These are phyloP conservation scores for Globisporangium emineosum DNA, from an alignment of 352 stramenopile genomes.

Conservation along the genomic window DNA sequence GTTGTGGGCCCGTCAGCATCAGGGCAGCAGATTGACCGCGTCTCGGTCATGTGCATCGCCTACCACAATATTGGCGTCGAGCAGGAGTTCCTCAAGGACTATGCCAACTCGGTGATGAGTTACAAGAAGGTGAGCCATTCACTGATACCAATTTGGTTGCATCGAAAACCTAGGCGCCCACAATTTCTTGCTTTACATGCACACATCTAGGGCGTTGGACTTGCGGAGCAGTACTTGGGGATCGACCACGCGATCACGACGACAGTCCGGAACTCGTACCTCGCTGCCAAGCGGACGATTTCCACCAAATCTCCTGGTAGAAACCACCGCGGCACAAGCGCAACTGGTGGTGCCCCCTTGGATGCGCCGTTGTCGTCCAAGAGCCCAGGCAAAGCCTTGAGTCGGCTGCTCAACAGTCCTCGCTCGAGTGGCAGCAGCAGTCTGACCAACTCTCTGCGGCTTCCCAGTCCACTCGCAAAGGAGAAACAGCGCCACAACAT, in stretches of 20 bases:
- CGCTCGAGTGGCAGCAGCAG: slow-evolving; percentile 14
- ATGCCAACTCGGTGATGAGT: slow-evolving; percentile 72
- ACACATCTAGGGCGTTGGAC: slow-evolving; percentile 62
- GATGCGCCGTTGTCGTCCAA: slow-evolving; percentile 7
- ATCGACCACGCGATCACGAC: slow-evolving; percentile 84
- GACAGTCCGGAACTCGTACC: slow-evolving; percentile 88
- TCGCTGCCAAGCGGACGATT: slow-evolving; percentile 75
- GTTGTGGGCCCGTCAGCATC: background rate
- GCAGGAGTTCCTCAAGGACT: slow-evolving; percentile 92
- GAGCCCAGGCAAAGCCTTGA: slow-evolving; percentile 27
- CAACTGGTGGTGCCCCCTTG: background rate
- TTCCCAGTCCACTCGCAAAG: slow-evolving; percentile 50
- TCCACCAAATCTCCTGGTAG: slow-evolving; percentile 24
- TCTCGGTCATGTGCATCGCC: slow-evolving; percentile 92
- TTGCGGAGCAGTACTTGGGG: slow-evolving; percentile 88
- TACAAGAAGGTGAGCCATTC: slow-evolving; percentile 73
- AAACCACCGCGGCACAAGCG: background rate
- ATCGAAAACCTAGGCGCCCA: background rate
- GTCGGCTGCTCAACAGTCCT: slow-evolving; percentile 36
- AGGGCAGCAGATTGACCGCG: slow-evolving; percentile 56
- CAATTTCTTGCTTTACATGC: background rate
- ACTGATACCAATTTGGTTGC: background rate
- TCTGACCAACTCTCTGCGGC: slow-evolving; percentile 22
- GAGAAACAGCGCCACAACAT: slow-evolving; percentile 29
- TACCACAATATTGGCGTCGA: slow-evolving; percentile 96